phyloP scores from a whole-genome alignment of 495 filamentous ascomycete species.

The Penicillium bovifimosum region DNA sequence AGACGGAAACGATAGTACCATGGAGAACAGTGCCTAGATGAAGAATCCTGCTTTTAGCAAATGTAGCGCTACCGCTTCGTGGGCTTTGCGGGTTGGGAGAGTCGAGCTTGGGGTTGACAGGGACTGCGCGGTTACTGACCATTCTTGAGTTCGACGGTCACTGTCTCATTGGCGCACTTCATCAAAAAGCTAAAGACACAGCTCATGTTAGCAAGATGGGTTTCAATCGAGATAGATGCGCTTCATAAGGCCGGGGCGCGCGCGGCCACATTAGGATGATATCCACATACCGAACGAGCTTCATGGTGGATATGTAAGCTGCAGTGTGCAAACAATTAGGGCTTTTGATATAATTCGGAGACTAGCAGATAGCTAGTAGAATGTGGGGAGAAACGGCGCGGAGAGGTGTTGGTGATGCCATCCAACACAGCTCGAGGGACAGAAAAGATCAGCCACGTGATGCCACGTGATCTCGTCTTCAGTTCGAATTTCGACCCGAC shows the following conservation, averaged over 20 bases:
- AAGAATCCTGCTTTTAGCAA: neutral
- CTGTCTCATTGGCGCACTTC: constrained; percentile 97
- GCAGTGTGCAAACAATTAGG: neutral
- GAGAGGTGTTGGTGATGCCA: constrained; percentile 7
- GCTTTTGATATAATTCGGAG: neutral
- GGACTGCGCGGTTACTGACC: constrained; percentile 46
- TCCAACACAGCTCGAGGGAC: neutral
- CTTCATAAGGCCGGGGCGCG: constrained; percentile 9
- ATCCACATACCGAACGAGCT: constrained; percentile 89
- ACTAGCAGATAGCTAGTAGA: constrained; percentile 2
- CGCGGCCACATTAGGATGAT: neutral
- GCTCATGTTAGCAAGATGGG: constrained; percentile 12
- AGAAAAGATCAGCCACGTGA: constrained; percentile 7
- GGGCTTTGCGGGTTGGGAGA: neutral
- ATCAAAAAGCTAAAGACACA: constrained; percentile 73
- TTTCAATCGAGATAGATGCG: constrained; percentile 4
- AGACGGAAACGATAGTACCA: constrained; percentile 91
- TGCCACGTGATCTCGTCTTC: neutral
- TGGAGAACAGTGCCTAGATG: constrained; percentile 80
- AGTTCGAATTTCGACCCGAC: neutral
- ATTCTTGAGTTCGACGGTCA: constrained; percentile 97
- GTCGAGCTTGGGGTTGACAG: neutral
- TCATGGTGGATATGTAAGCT: constrained; percentile 58
- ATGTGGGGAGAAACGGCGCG: constrained; percentile 3
- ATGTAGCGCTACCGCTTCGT: constrained; percentile 6